These are phyloP conservation scores for Umbelopsis vinacea DNA, from an alignment of 192 early-diverging fungal species.

Conservation along the genomic window DNA sequence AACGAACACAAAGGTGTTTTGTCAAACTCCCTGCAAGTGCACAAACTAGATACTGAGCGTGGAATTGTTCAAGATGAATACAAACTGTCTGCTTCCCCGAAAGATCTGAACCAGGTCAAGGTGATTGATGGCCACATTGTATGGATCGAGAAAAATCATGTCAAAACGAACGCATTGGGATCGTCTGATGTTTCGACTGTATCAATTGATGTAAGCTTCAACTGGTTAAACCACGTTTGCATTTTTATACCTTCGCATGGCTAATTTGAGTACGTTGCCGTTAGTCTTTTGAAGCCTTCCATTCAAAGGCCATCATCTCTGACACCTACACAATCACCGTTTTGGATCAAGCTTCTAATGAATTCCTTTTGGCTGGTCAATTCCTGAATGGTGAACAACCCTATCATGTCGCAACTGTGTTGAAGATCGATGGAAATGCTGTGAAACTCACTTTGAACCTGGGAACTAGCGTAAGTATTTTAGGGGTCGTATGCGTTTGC, in stretches of 20 bases:
- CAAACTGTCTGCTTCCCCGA: constrained; percentile 35
- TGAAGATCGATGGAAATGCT: constrained; percentile 12
- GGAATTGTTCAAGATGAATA: constrained; percentile 46
- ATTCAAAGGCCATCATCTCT: constrained; percentile 32
- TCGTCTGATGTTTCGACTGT: constrained; percentile 41
- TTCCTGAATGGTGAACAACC: neutral
- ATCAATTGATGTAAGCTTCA: constrained; percentile 43
- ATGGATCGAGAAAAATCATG: constrained; percentile 53
- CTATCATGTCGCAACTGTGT: constrained; percentile 2
- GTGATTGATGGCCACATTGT: constrained; percentile 50
- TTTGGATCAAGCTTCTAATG: constrained; percentile 24
- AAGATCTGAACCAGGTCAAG: constrained; percentile 29
- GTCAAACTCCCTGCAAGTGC: constrained; percentile 36
- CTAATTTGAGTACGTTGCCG: constrained; percentile 20
- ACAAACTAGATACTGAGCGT: constrained; percentile 38
- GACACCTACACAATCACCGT: neutral
- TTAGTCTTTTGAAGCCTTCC: constrained; percentile 19
- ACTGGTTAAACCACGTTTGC: constrained; percentile 42
- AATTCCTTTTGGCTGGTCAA: constrained; percentile 19
- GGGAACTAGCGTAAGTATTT: constrained; percentile 13
- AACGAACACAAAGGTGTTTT: neutral
- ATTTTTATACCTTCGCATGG: constrained; percentile 38
- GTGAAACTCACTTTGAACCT: constrained; percentile 7
- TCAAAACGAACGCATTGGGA: constrained; percentile 42
- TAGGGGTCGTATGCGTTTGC: neutral